phyloP scores from a whole-genome alignment of 2,329 filamentous ascomycete species.

The Dryadomyces sulphureus region DNA sequence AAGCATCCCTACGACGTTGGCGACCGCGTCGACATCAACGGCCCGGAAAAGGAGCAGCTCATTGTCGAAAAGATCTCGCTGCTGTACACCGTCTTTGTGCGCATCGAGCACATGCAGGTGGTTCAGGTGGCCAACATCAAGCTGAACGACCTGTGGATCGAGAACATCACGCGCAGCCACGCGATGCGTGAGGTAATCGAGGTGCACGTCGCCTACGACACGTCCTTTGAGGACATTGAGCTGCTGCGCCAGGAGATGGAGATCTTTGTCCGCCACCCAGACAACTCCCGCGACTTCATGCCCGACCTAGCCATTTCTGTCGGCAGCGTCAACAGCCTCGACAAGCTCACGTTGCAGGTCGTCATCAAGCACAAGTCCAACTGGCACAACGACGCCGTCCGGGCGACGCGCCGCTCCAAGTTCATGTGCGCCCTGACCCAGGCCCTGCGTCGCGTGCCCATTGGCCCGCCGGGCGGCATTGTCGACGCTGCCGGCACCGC shows the following conservation, averaged over 20 bases:
- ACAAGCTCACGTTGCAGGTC: constrained; percentile 72
- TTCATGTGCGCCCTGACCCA: constrained; percentile 90
- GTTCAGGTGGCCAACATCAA: constrained; percentile 80
- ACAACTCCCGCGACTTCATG: constrained; percentile 85
- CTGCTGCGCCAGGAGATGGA: constrained; percentile 73
- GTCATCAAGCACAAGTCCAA: constrained; percentile 87
- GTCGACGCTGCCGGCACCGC: constrained; percentile 45
- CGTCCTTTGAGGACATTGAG: constrained; percentile 79
- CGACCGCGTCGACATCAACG: constrained; percentile 72
- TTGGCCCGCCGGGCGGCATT: constrained; percentile 67
- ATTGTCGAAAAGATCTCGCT: constrained; percentile 89
- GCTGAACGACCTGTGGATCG: constrained; percentile 85
- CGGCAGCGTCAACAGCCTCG: constrained; percentile 64
- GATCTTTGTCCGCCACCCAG: constrained; percentile 65
- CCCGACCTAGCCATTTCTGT: constrained; percentile 69
- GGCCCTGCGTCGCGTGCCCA: constrained; percentile 75
- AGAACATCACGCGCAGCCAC: constrained; percentile 82
- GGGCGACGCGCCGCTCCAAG: constrained; percentile 71
- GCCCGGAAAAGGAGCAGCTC: constrained; percentile 43
- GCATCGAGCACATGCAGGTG: constrained; percentile 67
- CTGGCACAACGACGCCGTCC: constrained; percentile 75
- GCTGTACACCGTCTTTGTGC: constrained; percentile 81
- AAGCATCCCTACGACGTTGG: constrained; percentile 97
- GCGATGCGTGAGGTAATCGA: constrained; percentile 79
- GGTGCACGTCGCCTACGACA: constrained; percentile 72